A percentile compares a stretch with the other conserved stretches of the same genome.
These are phyloP conservation scores for Solanum neorickii DNA, from an alignment of 257 asterid genomes.

Conservation along the genomic window DNA sequence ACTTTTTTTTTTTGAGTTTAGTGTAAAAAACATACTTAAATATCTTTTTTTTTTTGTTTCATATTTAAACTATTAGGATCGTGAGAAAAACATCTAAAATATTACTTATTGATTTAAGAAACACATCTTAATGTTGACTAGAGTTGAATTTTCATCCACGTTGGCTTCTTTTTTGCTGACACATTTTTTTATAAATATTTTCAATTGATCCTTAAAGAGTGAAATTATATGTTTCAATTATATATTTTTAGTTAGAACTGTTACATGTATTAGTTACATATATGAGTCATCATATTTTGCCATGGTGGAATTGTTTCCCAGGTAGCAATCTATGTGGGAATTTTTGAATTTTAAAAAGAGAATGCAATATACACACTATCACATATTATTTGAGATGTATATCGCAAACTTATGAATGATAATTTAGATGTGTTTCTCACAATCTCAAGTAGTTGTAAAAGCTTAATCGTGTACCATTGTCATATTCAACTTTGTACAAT, in stretches of 20 bases:
- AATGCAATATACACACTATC: too few relatives aligned
- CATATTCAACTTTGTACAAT: background rate
- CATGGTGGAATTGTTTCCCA: background rate
- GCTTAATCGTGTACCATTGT: background rate
- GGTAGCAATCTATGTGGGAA: too few relatives aligned
- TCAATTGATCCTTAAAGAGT: background rate
- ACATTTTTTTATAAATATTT: background rate
- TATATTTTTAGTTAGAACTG: background rate
- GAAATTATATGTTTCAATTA: background rate
- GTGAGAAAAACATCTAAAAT: background rate
- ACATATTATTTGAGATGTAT: too few relatives aligned
- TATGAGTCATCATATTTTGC: background rate
- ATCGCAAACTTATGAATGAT: too few relatives aligned
- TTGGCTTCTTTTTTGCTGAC: background rate
- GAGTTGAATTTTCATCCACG: background rate
- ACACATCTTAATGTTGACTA: too few relatives aligned
- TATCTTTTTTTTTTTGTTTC: too few relatives aligned
- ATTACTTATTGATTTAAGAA: background rate
- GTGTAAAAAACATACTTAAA: too few relatives aligned
- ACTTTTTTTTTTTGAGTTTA: background rate
- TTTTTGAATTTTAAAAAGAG: too few relatives aligned
- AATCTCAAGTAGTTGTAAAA: background rate
- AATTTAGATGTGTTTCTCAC: too few relatives aligned
- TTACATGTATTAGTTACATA: background rate
- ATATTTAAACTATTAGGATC: background rate